Evolutionary conservation across 2,329 filamentous ascomycete species (phyloP).

Genomic region (Byssoonygena ceratinophila): DNA sequence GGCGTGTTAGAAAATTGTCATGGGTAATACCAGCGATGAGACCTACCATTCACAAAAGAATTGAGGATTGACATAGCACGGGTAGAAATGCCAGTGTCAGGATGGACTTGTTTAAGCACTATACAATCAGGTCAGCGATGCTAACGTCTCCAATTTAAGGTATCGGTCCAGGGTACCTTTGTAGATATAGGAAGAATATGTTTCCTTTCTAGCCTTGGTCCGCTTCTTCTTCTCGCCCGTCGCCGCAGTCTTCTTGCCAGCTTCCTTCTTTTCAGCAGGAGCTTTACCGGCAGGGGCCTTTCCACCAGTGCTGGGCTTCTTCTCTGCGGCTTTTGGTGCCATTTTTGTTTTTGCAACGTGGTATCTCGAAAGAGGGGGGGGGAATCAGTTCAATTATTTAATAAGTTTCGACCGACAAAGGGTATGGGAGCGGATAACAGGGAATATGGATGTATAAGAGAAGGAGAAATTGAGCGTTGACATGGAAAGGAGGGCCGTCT

Average conservation of each 20-base stretch:
- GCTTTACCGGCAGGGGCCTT: conserved; percentile 77
- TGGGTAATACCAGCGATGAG: too few species aligned
- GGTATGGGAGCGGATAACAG: too few species aligned
- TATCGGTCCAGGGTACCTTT: too few species aligned
- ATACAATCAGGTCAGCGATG: conserved; percentile 17
- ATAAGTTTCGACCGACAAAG: too few species aligned
- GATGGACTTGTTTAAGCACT: conserved; percentile 99
- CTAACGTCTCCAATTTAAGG: too few species aligned
- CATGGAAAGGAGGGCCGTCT: conserved; percentile 26
- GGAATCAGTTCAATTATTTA: too few species aligned
- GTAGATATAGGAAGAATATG: conserved; percentile 99
- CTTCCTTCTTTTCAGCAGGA: conserved; percentile 98
- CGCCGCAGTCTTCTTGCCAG: conserved; percentile 95
- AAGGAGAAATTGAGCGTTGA: conserved; percentile 21
- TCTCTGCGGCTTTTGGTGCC: conserved; percentile 95
- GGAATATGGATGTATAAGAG: conserved; percentile 4
- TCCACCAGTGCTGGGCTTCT: conserved; percentile 88
- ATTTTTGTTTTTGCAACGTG: conserved; percentile 42
- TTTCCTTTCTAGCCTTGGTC: conserved; percentile 99
- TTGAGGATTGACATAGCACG: conserved; percentile 99
- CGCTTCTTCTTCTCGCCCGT: conserved; percentile 99
- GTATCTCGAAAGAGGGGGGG: too few species aligned
- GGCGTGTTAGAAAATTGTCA: conserved; percentile 18
- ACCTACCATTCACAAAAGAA: conserved; percentile 96
- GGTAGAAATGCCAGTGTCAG: conserved; percentile 99